Conservation (phyloP, 768 basidiomycete species). For the Lactarius sp. region DNA sequence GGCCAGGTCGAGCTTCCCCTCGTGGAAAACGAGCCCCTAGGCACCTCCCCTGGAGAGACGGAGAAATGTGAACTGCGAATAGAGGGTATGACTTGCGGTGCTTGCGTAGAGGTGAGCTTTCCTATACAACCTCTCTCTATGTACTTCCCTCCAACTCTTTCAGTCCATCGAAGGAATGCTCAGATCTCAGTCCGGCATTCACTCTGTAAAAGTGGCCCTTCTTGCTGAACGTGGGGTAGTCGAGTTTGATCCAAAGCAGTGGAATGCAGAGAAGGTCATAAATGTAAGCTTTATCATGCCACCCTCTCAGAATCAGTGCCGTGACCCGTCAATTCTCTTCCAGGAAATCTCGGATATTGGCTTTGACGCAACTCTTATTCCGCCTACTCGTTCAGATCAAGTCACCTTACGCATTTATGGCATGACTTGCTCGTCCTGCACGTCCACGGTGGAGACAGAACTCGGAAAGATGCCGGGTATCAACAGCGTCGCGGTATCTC, state of each 20-base stretch:
- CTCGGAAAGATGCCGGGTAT: slow-evolving; percentile 71
- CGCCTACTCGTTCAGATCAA: slow-evolving; percentile 55
- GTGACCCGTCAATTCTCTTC: neutral
- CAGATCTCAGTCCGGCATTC: slow-evolving; percentile 79
- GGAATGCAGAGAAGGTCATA: slow-evolving; percentile 77
- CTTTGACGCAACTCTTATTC: slow-evolving; percentile 81
- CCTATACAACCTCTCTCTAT: neutral
- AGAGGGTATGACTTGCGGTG: slow-evolving; percentile 87
- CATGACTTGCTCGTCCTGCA: slow-evolving; percentile 87
- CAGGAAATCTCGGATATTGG: slow-evolving; percentile 93
- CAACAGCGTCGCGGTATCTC: slow-evolving; percentile 61
- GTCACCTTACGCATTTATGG: slow-evolving; percentile 80
- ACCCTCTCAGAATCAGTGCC: neutral
- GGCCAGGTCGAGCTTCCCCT: slow-evolving; percentile 33
- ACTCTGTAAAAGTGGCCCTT: slow-evolving; percentile 91
- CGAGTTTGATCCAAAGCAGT: slow-evolving; percentile 80
- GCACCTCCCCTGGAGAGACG: slow-evolving; percentile 26
- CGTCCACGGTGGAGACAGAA: slow-evolving; percentile 66
- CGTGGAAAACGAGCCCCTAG: slow-evolving; percentile 30
- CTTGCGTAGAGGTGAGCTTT: slow-evolving; percentile 74
- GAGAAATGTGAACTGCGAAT: slow-evolving; percentile 75
- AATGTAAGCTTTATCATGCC: slow-evolving; percentile 46
- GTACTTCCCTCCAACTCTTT: neutral
- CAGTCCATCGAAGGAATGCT: slow-evolving; percentile 86
- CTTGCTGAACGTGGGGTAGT: slow-evolving; percentile 89